These are phyloP conservation scores for Komagataella mondaviorum DNA, from an alignment of 805 yeast species.

Conservation along the genomic window DNA sequence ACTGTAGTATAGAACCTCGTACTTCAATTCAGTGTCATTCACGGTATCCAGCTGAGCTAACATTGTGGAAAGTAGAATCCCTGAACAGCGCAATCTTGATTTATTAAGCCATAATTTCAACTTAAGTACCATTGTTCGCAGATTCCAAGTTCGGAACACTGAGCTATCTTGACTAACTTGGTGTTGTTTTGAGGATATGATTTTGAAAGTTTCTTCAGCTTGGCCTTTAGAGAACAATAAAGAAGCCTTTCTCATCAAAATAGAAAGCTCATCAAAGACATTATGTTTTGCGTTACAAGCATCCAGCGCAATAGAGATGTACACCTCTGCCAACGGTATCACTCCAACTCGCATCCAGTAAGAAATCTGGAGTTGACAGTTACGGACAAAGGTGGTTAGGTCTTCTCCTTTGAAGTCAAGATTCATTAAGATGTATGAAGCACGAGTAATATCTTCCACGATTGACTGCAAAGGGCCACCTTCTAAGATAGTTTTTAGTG, in stretches of 20 bases:
- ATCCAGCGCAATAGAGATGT: conserved; percentile 31
- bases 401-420: conserved; percentile 21
- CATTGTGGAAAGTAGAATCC: conserved; percentile 19
- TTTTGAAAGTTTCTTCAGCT: conserved; percentile 22
- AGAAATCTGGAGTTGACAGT: conserved; percentile 29
- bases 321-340: conserved; percentile 29
- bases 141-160: conserved; percentile 26
- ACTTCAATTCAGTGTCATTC: conserved; percentile 15
- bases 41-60: conserved; percentile 17
- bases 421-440: conserved; percentile 39
- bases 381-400: conserved; percentile 25
- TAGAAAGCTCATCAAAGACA: conserved; percentile 23
- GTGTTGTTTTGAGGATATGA: conserved; percentile 19
- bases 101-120: conserved; percentile 23
- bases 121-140: conserved; percentile 24
- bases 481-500: conserved; percentile 36
- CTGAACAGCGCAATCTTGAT: conserved; percentile 22
- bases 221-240: conserved; percentile 24
- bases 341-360: conserved; percentile 42
- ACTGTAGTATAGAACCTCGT: conserved; percentile 15
- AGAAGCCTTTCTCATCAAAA: conserved; percentile 25
- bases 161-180: conserved; percentile 18
- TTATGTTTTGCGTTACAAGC: conserved; percentile 21
- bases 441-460: conserved; percentile 43
- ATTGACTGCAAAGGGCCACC: conserved; percentile 32